Evolutionary conservation across 306 rosid species (phyloP).

Genomic region (Gillenia trifoliata): DNA sequence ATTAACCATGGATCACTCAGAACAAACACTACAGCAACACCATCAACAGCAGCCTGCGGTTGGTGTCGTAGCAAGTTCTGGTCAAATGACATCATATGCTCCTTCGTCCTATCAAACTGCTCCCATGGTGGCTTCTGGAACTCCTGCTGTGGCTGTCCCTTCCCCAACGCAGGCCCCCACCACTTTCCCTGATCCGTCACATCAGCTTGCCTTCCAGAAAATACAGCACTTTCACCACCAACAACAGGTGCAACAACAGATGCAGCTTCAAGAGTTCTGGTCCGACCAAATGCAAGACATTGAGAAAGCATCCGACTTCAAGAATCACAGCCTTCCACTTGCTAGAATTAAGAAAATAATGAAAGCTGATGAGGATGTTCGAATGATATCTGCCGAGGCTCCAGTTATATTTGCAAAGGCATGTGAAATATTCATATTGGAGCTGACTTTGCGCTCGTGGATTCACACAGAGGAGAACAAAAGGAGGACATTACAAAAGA

Average conservation of each 20-base stretch:
- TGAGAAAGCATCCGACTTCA: conserved; percentile 58
- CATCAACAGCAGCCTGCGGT: conserved; percentile 33
- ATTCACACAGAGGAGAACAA: conserved; percentile 77
- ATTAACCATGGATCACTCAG: conserved; percentile 63
- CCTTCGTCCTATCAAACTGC: conserved; percentile 49
- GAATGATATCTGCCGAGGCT: conserved; percentile 81
- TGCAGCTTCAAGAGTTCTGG: conserved; percentile 78
- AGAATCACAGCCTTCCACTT: conserved; percentile 64
- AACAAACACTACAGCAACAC: conserved; percentile 46
- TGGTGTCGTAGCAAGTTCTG: conserved; percentile 40
- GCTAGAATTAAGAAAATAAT: conserved; percentile 72
- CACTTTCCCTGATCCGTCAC: conserved; percentile 49
- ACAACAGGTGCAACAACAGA: conserved; percentile 66
- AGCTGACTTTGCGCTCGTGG: conserved; percentile 82
- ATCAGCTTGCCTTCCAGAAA: conserved; percentile 69
- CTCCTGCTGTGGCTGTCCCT: conserved; percentile 44
- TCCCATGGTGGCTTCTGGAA: conserved; percentile 59
- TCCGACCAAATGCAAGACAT: conserved; percentile 75
- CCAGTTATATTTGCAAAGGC: conserved; percentile 80
- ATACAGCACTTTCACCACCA: conserved; percentile 71
- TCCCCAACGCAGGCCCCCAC: conserved; percentile 55
- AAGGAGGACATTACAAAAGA: conserved; percentile 76
- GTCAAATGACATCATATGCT: conserved; percentile 59
- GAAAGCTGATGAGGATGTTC: conserved; percentile 91
- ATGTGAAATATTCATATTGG: conserved; percentile 75